Conservation (phyloP, 805 yeast species). For the Zygoascus biomembranicola region DNA sequence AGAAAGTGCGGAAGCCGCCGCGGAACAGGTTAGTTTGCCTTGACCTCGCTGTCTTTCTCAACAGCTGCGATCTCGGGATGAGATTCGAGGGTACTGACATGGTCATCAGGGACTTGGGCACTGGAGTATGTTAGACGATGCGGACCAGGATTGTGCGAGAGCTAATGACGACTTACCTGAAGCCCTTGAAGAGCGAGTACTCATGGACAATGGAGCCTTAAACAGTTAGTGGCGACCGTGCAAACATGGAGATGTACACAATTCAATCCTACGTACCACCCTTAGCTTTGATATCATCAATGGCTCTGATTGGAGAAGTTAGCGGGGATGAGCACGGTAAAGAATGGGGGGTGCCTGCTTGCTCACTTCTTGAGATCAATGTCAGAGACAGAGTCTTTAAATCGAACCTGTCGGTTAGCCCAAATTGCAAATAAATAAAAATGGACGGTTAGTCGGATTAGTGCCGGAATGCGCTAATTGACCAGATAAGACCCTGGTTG, state of each 20-base stretch:
- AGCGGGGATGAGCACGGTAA: not conserved
- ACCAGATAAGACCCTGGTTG: too few relatives aligned
- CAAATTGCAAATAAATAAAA: not conserved
- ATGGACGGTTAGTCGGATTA: too few relatives aligned
- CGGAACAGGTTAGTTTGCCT: conserved; percentile 12
- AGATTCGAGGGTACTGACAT: conserved; percentile 19
- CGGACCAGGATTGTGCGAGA: not conserved
- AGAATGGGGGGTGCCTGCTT: not conserved
- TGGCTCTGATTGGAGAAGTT: conserved; percentile 9
- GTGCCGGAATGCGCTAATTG: too few relatives aligned
- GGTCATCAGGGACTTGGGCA: conserved; percentile 26
- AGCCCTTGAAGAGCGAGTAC: conserved; percentile 30
- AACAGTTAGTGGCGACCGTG: not conserved
- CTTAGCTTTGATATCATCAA: conserved; percentile 14
- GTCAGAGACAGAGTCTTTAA: conserved; percentile 16
- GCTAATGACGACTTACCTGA: conserved; percentile 17
- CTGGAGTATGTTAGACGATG: not conserved
- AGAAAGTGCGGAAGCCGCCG: not conserved
- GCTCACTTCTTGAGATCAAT: conserved; percentile 16
- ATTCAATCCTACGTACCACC: conserved; percentile 10
- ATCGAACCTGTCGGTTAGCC: conserved; percentile 14
- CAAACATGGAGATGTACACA: not conserved
- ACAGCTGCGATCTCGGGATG: conserved; percentile 25
- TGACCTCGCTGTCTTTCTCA: conserved; percentile 27
- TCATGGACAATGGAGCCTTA: conserved; percentile 23